Evolutionary conservation across 2,329 filamentous ascomycete genomes (phyloP).

Genomic region (Seiridium unicorne): DNA sequence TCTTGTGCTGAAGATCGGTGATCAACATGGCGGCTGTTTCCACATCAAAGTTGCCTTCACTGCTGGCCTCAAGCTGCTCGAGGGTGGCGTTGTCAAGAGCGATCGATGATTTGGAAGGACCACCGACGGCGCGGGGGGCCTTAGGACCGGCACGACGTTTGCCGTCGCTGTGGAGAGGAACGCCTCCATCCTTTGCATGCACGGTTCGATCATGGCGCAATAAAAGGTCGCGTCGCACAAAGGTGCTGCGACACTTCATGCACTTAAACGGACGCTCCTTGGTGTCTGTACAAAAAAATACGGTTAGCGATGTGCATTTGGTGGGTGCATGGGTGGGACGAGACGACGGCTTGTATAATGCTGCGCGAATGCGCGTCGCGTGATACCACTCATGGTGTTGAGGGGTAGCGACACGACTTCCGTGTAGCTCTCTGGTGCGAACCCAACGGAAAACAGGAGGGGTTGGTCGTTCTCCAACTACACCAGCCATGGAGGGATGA

Average conservation of each 20-base stretch:
- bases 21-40: slow-evolving; percentile 98
- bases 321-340: neutral
- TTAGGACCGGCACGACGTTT: slow-evolving; percentile 79
- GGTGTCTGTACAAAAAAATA: slow-evolving; percentile 65
- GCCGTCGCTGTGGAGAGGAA: slow-evolving; percentile 89
- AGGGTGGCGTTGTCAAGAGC: slow-evolving; percentile 81
- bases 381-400: slow-evolving; percentile 3
- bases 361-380: neutral
- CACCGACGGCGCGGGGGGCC: slow-evolving; percentile 54
- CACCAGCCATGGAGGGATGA: neutral
- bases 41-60: slow-evolving; percentile 89
- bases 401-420: slow-evolving; percentile 8
- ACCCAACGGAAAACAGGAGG: slow-evolving; percentile 17
- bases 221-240: slow-evolving; percentile 93
- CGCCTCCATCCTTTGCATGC: slow-evolving; percentile 95
- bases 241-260: slow-evolving; percentile 96
- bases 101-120: slow-evolving; percentile 74
- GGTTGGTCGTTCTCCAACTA: slow-evolving; percentile 10
- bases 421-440: too few species aligned
- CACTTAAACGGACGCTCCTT: slow-evolving; percentile 99
- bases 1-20: slow-evolving; percentile 97
- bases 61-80: slow-evolving; percentile 89
- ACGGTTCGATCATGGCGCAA: slow-evolving; percentile 97
- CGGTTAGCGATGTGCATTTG: neutral
- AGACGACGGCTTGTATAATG: slow-evolving; percentile 20